These are phyloP conservation scores for Gynandropsis gynandra DNA, from an alignment of 345 rosid species.

Conservation along the genomic window DNA sequence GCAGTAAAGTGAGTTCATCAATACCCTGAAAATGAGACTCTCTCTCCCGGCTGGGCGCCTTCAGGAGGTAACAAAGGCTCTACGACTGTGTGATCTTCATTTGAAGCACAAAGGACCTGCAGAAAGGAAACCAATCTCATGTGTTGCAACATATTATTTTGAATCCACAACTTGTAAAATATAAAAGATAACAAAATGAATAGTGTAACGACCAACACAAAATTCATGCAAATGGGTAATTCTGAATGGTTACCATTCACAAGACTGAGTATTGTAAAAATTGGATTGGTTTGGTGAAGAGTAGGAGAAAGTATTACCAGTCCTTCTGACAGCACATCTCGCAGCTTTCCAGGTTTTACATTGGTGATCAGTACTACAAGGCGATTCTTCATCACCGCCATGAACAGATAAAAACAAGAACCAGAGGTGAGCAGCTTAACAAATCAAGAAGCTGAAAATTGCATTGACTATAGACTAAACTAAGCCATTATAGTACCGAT, in stretches of 20 bases:
- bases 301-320: conserved; percentile 46
- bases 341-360: conserved; percentile 96
- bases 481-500: conserved; percentile 39
- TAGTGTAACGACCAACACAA: too few species aligned
- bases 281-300: neutral
- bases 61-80: conserved; percentile 88
- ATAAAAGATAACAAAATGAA: too few species aligned
- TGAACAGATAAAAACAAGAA: conserved; percentile 12
- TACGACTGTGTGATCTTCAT: conserved; percentile 64
- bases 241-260: neutral
- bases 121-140: conserved; percentile 8
- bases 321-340: conserved; percentile 93
- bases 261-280: neutral
- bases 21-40: conserved; percentile 67
- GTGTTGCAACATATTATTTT: too few species aligned
- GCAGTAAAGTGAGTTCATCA: neutral
- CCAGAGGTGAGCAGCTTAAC: conserved; percentile 17
- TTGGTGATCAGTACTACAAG: conserved; percentile 76
- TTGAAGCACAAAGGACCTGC: conserved; percentile 93
- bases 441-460: conserved; percentile 11
- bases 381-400: conserved; percentile 51
- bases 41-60: conserved; percentile 72
- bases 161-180: too few species aligned
- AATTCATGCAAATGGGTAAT: neutral
- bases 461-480: neutral